Evolutionary conservation across 208 protist genomes (phyloP).

Genomic region (Leishmania tarentolae): DNA sequence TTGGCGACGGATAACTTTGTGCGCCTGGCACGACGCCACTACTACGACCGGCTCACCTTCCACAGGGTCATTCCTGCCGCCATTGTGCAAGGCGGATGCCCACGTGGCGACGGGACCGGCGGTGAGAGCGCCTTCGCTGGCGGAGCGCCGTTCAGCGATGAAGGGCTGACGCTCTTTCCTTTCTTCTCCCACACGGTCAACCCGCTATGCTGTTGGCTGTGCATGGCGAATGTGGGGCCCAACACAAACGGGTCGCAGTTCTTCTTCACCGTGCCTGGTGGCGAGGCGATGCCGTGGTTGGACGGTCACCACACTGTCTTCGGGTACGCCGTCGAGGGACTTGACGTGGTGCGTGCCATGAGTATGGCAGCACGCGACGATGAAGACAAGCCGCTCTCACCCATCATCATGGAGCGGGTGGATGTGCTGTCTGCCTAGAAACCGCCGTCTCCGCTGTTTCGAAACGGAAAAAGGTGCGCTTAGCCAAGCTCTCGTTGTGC

Average conservation of each 20-base stretch:
- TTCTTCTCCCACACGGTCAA: conserved; percentile 60
- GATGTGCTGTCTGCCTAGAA: conserved; percentile 32
- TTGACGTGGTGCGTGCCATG: conserved; percentile 58
- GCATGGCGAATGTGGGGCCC: conserved; percentile 83
- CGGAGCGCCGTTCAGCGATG: conserved; percentile 93
- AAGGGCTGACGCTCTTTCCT: conserved; percentile 65
- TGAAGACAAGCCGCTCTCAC: conserved; percentile 53
- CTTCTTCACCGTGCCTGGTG: conserved; percentile 80
- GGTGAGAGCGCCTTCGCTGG: conserved; percentile 83
- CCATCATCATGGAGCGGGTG: conserved; percentile 65
- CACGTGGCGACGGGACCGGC: conserved; percentile 92
- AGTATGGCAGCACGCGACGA: conserved; percentile 40
- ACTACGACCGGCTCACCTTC: conserved; percentile 95
- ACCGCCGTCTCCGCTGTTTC: background rate
- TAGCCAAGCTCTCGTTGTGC: background rate
- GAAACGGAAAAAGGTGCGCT: conserved; percentile 13
- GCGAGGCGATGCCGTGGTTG: conserved; percentile 64
- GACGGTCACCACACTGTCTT: conserved; percentile 96
- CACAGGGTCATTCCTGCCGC: conserved; percentile 95
- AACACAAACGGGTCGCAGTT: conserved; percentile 94
- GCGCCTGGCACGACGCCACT: conserved; percentile 76
- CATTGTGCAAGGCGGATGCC: conserved; percentile 96
- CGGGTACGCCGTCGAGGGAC: conserved; percentile 82
- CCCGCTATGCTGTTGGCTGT: conserved; percentile 60
- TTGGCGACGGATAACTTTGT: conserved; percentile 97